These are phyloP conservation scores for Bisporella sp. DNA, from an alignment of 2,329 filamentous ascomycete species.

Conservation along the genomic window DNA sequence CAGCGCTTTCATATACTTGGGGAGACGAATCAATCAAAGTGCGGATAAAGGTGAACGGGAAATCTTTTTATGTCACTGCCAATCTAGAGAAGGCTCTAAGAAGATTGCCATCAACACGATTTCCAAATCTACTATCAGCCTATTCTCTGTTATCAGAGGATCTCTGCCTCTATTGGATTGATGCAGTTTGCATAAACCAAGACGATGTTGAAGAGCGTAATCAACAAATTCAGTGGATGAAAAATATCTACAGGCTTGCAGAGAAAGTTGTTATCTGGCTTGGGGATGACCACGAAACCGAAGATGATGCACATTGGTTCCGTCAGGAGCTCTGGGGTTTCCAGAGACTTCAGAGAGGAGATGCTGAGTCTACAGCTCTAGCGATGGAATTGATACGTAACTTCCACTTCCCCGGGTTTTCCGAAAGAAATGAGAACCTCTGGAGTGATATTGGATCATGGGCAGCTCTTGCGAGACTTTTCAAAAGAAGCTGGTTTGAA, in stretches of 20 bases:
- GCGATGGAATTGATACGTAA: background rate
- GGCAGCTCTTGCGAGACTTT: too few relatives aligned
- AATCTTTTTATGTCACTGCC: too few relatives aligned
- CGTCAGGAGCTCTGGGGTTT: background rate
- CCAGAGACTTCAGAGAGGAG: background rate
- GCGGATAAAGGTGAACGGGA: too few relatives aligned
- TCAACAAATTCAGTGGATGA: conserved; percentile 8
- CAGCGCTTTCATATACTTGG: too few relatives aligned
- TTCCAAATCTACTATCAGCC: too few relatives aligned
- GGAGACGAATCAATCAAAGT: too few relatives aligned
- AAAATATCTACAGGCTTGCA: conserved; percentile 10
- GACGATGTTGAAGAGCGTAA: conserved; percentile 10
- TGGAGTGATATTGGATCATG: too few relatives aligned
- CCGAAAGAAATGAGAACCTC: background rate
- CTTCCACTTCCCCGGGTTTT: background rate
- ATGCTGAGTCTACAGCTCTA: background rate
- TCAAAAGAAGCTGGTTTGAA: too few relatives aligned
- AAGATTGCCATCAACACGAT: too few relatives aligned
- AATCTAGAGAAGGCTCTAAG: too few relatives aligned
- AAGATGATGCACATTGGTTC: background rate
- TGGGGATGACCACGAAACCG: conserved; percentile 7
- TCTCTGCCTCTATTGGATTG: background rate
- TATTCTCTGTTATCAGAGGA: too few relatives aligned
- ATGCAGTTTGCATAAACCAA: conserved; percentile 6
- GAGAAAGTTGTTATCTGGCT: conserved; percentile 9